Evolutionary conservation across 139 green algal species (phyloP).

Genomic region (Chlorella sp.): DNA sequence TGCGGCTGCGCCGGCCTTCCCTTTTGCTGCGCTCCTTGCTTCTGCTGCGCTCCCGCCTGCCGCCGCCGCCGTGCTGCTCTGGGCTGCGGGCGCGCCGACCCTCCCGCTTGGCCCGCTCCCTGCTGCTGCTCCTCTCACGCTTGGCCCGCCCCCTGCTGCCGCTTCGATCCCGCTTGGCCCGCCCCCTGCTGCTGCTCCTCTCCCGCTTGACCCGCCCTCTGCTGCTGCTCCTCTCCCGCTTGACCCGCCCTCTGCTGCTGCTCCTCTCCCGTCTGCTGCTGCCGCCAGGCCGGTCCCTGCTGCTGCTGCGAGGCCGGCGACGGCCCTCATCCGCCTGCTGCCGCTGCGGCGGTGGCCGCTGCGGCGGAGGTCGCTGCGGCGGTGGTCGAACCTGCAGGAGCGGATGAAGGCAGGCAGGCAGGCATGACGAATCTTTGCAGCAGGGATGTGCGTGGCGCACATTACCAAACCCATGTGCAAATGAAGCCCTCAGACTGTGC

Average conservation of each 20-base stretch:
- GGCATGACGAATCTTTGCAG: neutral
- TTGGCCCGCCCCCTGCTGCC: neutral
- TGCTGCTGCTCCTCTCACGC: neutral
- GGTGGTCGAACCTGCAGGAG: neutral
- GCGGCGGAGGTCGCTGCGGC: neutral
- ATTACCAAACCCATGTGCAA: too few relatives aligned
- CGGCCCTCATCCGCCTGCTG: neutral
- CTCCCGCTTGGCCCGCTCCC: neutral
- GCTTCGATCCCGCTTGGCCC: too few relatives aligned
- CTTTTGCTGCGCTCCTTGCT: neutral
- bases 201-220: neutral
- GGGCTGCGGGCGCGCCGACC: neutral
- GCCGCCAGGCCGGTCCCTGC: neutral
- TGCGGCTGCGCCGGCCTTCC: neutral
- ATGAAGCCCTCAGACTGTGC: too few relatives aligned
- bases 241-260: neutral
- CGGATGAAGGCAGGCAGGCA: neutral
- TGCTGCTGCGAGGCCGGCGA: constrained; percentile 11
- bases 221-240: neutral
- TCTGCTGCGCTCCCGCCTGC: neutral
- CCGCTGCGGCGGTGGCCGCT: neutral
- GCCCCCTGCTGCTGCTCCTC: neutral
- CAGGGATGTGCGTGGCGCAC: too few relatives aligned
- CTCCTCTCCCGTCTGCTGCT: neutral
- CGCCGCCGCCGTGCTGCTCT: neutral